Base-by-base conservation (phyloP, 2,329 filamentous ascomycete species). In the Dactylellina cionopaga region DNA sequence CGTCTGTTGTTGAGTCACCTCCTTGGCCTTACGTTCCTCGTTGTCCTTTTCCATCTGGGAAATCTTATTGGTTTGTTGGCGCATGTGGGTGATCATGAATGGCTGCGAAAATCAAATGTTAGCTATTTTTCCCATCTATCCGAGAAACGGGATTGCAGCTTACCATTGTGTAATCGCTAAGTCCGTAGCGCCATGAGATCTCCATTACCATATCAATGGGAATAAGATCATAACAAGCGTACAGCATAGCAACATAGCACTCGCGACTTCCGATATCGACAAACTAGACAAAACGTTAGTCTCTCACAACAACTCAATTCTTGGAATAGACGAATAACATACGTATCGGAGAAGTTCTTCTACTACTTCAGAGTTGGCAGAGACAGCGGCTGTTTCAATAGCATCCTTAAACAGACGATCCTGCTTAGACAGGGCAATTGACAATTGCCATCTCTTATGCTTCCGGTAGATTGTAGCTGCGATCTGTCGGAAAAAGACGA, bases 371-470 rank as follows among this genome's bases (percentile, higher is more conserved):
- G 86, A 80, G 86, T 98, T 98, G 80, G 86, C 85, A 55, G 94
- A 98, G 63, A 97, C 91, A 25, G 95, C 95, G 29, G 96, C 88
- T 11, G 95, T 99, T 85, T 99, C 95, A 75, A 99, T 98, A 24
- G 96, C 95, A 83, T 99, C 95, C 85, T 97, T 98, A 89, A 95
- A 99, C 13, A 99, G 85, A 87, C 97, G 98, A 84, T 99, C 95
- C 81, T 99, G 94, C 86, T 99, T 99, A 13, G 94, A 98, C 47
- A 99, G 85, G 31, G 92, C 88, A 81, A 99, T 99, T 2, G 93
- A 97, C 84, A 98, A 98, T 84, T 98, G 94, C 96, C 96, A 99
- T 75, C 95, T 88, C 90, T 98, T 98, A 85, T 96, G 98, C 87
- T 98, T 99, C 81, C 96, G 92, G 85, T 98, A 99, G 81, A 99